Evolutionary conservation across 2,329 filamentous ascomycete species (phyloP).

Genomic region (Daldinia sp.): DNA sequence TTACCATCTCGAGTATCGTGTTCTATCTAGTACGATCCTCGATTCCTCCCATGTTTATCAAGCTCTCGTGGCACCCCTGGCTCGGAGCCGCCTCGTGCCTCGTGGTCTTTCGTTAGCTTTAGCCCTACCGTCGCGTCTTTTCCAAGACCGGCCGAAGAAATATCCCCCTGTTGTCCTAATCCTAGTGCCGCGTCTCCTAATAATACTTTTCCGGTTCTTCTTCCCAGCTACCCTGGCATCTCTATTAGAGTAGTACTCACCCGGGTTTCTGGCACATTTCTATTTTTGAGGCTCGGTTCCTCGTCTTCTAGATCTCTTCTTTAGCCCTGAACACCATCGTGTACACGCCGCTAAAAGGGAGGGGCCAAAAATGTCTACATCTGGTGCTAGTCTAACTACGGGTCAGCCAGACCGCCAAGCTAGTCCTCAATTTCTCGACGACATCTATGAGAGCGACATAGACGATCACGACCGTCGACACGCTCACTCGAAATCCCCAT

Average conservation of each 20-base stretch:
- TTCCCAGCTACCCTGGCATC: conserved; percentile 24
- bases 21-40: too few relatives aligned
- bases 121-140: conserved; percentile 18
- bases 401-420: conserved; percentile 41
- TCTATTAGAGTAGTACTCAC: conserved; percentile 31
- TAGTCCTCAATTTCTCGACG: conserved; percentile 49
- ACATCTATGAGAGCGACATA: conserved; percentile 49
- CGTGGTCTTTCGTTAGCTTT: conserved; percentile 14
- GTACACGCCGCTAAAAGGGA: conserved; percentile 20
- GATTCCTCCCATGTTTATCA: conserved; percentile 17
- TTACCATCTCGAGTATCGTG: conserved; percentile 12
- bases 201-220: conserved; percentile 16
- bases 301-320: conserved; percentile 21
- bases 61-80: conserved; percentile 30
- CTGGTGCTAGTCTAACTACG: conserved; percentile 44
- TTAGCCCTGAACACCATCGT: conserved; percentile 12
- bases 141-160: conserved; percentile 22
- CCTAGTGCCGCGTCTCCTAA: conserved; percentile 21
- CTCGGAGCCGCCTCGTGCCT: conserved; percentile 30
- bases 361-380: conserved; percentile 40
- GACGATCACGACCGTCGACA: conserved; percentile 50
- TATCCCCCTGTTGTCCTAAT: conserved; percentile 13
- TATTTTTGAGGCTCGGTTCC: conserved; percentile 24
- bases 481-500: conserved; percentile 50
- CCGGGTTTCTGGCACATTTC: conserved; percentile 20